A percentile compares a stretch with the other conserved stretches of the same genome.
Evolutionary conservation across 2,329 filamentous ascomycete genomes (phyloP).

Genomic region (Botrytis aclada): DNA sequence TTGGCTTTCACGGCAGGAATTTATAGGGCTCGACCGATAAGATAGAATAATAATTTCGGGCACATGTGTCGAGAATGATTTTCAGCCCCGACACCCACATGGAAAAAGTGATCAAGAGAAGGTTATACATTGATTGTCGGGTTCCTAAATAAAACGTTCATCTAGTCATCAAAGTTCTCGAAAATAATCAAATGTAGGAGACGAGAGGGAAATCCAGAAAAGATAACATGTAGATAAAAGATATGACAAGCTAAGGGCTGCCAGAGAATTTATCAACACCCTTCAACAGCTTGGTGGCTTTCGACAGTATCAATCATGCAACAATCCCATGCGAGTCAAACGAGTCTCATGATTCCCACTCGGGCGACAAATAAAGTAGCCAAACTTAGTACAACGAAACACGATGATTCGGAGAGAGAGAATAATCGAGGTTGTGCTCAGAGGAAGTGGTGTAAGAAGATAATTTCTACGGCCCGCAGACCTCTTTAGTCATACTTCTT

Average conservation of each 20-base stretch:
- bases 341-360: slow-evolving; percentile 1
- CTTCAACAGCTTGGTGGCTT: neutral
- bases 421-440: neutral
- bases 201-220: too few relatives aligned
- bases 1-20: neutral
- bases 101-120: neutral
- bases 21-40: too few relatives aligned
- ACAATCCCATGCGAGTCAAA: neutral
- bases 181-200: neutral
- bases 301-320: neutral
- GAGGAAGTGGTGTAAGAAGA: neutral
- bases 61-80: neutral
- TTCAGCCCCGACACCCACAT: neutral
- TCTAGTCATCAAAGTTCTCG: neutral
- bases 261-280: neutral
- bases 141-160: neutral
- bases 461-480: slow-evolving; percentile 10
- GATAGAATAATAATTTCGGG: neutral
- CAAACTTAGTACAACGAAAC: slow-evolving; percentile 1
- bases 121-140: neutral
- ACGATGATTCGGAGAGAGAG: slow-evolving; percentile 5
- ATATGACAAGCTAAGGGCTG: neutral
- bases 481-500: neutral
- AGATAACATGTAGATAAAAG: neutral
- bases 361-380: slow-evolving; percentile 1